A percentile compares a stretch with the other conserved stretches of the same genome.
Evolutionary conservation across 1,284 basidiomycete genomes (phyloP).

Genomic region (Microbotryum scabiosae): DNA sequence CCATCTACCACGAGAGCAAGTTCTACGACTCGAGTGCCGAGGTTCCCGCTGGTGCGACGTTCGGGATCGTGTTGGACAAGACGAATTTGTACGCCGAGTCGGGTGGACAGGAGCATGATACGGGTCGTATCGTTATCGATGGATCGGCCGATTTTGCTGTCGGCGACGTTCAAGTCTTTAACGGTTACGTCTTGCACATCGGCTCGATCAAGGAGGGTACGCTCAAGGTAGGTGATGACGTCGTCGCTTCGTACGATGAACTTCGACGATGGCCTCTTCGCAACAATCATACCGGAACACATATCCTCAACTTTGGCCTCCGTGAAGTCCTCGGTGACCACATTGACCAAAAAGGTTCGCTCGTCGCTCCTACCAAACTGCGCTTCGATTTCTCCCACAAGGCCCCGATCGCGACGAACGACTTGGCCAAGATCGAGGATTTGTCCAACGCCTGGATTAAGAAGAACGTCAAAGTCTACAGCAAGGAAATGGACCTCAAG

Average conservation of each 20-base stretch:
- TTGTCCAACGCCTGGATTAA: conserved; percentile 84
- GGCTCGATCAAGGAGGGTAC: conserved; percentile 61
- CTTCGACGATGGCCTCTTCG: conserved; percentile 88
- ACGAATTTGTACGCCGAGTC: conserved; percentile 99
- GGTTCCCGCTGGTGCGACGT: conserved; percentile 52
- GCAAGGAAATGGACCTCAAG: conserved; percentile 76
- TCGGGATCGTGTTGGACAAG: conserved; percentile 82
- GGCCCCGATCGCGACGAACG: conserved; percentile 62
- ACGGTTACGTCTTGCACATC: conserved; percentile 80
- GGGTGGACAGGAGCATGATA: conserved; percentile 96
- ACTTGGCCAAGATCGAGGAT: conserved; percentile 73
- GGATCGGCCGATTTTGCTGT: conserved; percentile 88
- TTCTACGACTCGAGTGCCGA: conserved; percentile 63
- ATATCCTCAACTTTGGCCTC: conserved; percentile 90
- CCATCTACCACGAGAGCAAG: conserved; percentile 73
- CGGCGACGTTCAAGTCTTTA: conserved; percentile 79
- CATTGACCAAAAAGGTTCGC: conserved; percentile 94
- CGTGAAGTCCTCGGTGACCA: conserved; percentile 93
- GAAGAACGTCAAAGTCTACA: conserved; percentile 77
- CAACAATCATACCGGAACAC: conserved; percentile 97
- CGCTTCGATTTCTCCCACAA: conserved; percentile 99
- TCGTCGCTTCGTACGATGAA: conserved; percentile 68
- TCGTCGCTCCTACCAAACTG: conserved; percentile 89
- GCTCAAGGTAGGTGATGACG: conserved; percentile 58
- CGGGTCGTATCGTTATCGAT: conserved; percentile 86